phyloP scores from a whole-genome alignment of 306 rosid genomes.

The Castanea crenata region DNA sequence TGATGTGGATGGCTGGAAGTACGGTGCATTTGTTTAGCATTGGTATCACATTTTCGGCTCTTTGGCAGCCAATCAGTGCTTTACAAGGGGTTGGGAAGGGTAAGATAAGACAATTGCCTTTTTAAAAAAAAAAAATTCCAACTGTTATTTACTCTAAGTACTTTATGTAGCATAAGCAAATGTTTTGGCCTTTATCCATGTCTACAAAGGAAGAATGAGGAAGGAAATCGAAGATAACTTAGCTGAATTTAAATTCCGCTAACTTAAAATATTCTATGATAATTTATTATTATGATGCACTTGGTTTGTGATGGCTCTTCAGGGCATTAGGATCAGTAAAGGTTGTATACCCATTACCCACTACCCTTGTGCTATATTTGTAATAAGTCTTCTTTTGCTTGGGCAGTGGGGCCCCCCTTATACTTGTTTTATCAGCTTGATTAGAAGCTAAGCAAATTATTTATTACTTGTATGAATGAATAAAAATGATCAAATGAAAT shows the following conservation, averaged over 20 bases:
- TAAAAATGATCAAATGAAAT: background rate
- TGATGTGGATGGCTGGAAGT: constrained; percentile 99
- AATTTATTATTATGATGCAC: background rate
- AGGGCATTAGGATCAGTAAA: background rate
- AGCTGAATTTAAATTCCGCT: background rate
- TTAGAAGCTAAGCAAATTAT: too few species aligned
- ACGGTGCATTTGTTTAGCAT: constrained; percentile 96
- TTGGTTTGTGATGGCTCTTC: background rate
- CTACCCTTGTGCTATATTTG: background rate
- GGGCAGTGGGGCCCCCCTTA: background rate
- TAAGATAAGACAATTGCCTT: constrained; percentile 5
- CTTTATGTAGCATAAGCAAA: background rate
- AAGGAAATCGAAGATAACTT: background rate
- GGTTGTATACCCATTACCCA: background rate
- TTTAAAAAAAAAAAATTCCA: background rate
- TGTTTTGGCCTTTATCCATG: background rate
- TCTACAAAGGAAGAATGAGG: background rate
- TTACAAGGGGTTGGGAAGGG: constrained; percentile 93
- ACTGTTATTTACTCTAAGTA: too few species aligned
- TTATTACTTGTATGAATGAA: background rate
- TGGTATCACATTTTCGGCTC: constrained; percentile 98
- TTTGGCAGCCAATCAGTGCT: constrained; percentile 97
- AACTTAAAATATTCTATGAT: background rate
- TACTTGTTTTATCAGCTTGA: background rate
- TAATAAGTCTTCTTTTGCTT: background rate